Evolutionary conservation across 2,329 filamentous ascomycete genomes (phyloP).

Genomic region (Verticillium dahliae): DNA sequence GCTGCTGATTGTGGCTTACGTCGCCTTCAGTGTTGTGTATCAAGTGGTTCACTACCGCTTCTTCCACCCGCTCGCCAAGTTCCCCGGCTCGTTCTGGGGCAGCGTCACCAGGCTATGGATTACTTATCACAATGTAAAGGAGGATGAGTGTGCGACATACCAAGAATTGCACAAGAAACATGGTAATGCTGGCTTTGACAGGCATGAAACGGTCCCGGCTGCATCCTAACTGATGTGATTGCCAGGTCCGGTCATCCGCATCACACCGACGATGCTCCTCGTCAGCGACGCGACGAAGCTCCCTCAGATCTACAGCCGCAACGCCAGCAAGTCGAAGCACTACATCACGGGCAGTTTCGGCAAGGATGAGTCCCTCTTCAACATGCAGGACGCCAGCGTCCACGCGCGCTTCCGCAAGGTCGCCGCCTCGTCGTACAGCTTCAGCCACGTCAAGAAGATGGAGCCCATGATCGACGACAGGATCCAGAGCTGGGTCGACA

Average conservation of each 20-base stretch:
- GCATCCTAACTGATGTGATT: neutral
- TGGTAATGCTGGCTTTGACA: conserved; percentile 23
- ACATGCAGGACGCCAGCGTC: conserved; percentile 44
- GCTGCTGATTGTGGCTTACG: conserved; percentile 24
- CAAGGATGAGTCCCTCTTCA: conserved; percentile 48
- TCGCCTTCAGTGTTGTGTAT: conserved; percentile 24
- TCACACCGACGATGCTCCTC: conserved; percentile 45
- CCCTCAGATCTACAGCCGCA: conserved; percentile 47
- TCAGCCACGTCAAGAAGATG: conserved; percentile 51
- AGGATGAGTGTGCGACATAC: conserved; percentile 34
- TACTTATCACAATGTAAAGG: conserved; percentile 41
- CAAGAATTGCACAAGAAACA: conserved; percentile 38
- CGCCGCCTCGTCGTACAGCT: conserved; percentile 46
- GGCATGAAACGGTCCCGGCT: no score
- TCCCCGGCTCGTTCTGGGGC: conserved; percentile 49
- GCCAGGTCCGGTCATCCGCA: conserved; percentile 43
- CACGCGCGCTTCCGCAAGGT: conserved; percentile 49
- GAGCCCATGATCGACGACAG: conserved; percentile 47
- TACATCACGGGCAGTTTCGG: conserved; percentile 54
- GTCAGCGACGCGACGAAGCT: conserved; percentile 47
- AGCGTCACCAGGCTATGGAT: conserved; percentile 48
- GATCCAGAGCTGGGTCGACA: conserved; percentile 42
- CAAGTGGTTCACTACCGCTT: conserved; percentile 43
- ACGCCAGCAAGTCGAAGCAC: conserved; percentile 50
- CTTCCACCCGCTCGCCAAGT: conserved; percentile 44